Conservation (phyloP, 1,284 basidiomycete species). For the Marasmius sp. region DNA sequence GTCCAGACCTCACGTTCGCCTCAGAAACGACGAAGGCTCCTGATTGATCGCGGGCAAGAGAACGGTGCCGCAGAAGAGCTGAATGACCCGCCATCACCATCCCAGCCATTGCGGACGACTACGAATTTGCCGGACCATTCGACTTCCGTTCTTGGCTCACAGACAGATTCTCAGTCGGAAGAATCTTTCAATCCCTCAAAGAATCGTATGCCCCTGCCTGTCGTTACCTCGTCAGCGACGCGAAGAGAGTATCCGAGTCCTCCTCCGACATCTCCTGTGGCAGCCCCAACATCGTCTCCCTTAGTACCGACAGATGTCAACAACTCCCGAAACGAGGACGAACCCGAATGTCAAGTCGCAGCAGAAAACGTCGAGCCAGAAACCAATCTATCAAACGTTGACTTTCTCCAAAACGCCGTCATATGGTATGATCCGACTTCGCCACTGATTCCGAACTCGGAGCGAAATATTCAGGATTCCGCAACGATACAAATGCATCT, state of each 20-base stretch:
- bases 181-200: background rate
- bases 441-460: too few relatives aligned
- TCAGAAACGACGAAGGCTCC: background rate
- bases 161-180: background rate
- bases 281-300: background rate
- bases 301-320: background rate
- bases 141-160: background rate
- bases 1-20: background rate
- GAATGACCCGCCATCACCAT: background rate
- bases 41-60: background rate
- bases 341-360: background rate
- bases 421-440: constrained; percentile 6
- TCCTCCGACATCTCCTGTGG: constrained; percentile 6
- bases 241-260: constrained; percentile 7
- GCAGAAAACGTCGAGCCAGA: background rate
- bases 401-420: constrained; percentile 8
- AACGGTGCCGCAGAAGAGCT: background rate
- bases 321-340: too few relatives aligned
- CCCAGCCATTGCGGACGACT: background rate
- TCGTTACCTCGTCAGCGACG: background rate
- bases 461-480: background rate
- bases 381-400: background rate
- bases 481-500: constrained; percentile 5
- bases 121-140: background rate
- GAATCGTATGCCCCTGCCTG: background rate